Base-by-base conservation (phyloP, 208 protist genomes). In the Leishmania mexicana region DNA sequence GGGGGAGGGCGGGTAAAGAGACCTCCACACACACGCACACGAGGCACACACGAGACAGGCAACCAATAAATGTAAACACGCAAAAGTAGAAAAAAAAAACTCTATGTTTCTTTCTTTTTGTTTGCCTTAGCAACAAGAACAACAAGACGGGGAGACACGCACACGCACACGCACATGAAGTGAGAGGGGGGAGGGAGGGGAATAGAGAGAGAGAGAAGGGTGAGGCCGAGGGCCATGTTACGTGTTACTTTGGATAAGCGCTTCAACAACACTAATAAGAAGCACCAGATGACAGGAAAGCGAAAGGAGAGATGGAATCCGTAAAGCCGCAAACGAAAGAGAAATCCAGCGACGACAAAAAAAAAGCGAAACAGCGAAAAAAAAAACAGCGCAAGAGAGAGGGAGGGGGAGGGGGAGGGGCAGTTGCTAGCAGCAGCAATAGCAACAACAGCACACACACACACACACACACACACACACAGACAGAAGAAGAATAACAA, bases 11-110 rank as follows among this genome's bases (percentile, higher is more conserved):
- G 31, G 31, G 42, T 31, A 3, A 31, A 73, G 15, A n/a, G 15
- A n/a, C 31, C 35, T n/a, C 28, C 68, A 24, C 68, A 42, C 68
- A 31, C 68, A 73, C 68, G 19, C 68, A 73, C 35, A 73, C 35
- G 47, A 35, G 31, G 31, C 31, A 40, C 35, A 73, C 35, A 70
- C 51, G 47, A 54, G 0, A 54, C 51, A 54, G 0, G 17, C 51
- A 54, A 54, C 51, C 13, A 64, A 28, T 13, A 64, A 35, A 64
- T 31, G 28, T 13, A 31, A 64, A 13, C 24, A 31, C 8, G 8
- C 58, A 75, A 79, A 75, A n/a, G 19, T 28, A 75, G 21, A 74
- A 74, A 60, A 47, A 70, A 38, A 77, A 76, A 70, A 31, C 54
- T 40, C 11, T 67, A 58, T 62, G 24, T 62, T 5, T 54, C 51